Evolutionary conservation across 352 stramenopile genomes (phyloP), one percentile per base, ranked within the genome.

Genomic region (Phytophthora crassamura): DNA sequence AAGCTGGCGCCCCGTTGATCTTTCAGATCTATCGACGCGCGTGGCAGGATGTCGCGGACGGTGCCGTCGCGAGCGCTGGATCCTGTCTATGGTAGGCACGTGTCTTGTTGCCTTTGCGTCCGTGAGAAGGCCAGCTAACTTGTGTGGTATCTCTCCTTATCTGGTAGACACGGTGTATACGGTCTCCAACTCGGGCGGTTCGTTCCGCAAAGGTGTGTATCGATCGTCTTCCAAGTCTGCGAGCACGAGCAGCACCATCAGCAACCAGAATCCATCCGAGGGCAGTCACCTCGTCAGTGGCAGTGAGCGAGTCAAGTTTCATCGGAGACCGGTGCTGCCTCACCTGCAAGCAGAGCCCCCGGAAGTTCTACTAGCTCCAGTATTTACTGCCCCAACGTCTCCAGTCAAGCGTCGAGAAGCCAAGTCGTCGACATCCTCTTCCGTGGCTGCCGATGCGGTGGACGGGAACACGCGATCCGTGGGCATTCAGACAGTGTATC

Each of bases 401-500:
- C 60, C 53, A 38, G 22, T 50, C 38, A 69, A 73, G 18, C 35
- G 7, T 51, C 48, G 22, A 48, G 45, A 53, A 51, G 22, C 20
- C 11, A 64, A 72, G 35, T 33, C 25, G 7, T 61, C 33, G 11
- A 54, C 18, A 18, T 53, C 63, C 20, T 42, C 51, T 10, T 30
- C 64, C 39, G 60, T 69, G 22, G 61, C 71, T 84, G 54, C 71
- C 78, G 30, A 77, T 75, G 4, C 77, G 74, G 14, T 71, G 71
- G 15, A 71, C 69, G 39, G 64, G 64, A 25, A 72, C 64, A 94
- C 80, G 20, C 82, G 86, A 28, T 89, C 88, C 2, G 73, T 97
- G 7, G 93, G 79, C 7, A 82, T 97, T 14, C 94, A 98, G 79
- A 98, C 93, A 7, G 75, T 82, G 74, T 98, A 96, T 70, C 86